Evolutionary conservation across 169 alveolate genomes (phyloP).

Genomic region (Plasmodium sp.): DNA sequence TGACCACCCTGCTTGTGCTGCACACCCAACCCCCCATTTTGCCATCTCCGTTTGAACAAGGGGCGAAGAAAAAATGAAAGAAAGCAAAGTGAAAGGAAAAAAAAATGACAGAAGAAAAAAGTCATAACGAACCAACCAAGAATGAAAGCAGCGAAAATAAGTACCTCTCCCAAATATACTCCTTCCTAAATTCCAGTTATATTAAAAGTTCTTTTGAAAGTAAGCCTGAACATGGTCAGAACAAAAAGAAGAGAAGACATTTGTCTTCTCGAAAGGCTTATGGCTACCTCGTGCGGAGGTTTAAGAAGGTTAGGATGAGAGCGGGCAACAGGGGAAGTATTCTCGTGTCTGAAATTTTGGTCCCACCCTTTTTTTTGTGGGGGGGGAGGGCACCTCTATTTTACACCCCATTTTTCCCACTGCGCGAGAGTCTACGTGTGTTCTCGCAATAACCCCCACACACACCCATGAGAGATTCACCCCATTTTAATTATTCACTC

Average conservation of each 20-base stretch:
- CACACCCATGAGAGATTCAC: background rate
- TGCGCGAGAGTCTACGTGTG: background rate
- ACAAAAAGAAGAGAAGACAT: slow-evolving; percentile 20
- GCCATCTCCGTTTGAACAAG: background rate
- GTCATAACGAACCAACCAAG: slow-evolving; percentile 32
- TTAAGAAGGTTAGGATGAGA: slow-evolving; percentile 23
- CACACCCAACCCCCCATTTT: background rate
- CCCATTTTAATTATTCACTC: background rate
- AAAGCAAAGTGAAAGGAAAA: slow-evolving; percentile 27
- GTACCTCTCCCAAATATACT: slow-evolving; percentile 61
- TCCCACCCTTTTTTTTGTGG: background rate
- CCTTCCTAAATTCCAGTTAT: slow-evolving; percentile 70
- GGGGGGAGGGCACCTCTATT: background rate
- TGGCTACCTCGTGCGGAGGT: slow-evolving; percentile 21
- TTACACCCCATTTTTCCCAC: background rate
- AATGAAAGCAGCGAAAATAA: slow-evolving; percentile 62
- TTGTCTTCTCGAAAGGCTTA: slow-evolving; percentile 54
- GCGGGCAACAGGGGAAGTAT: background rate
- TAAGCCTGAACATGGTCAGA: slow-evolving; percentile 27
- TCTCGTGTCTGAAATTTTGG: background rate
- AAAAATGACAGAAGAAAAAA: slow-evolving; percentile 60
- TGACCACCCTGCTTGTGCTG: background rate
- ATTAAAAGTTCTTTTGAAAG: slow-evolving; percentile 31
- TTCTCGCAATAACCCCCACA: background rate
- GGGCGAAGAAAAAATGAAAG: background rate